Evolutionary conservation across 768 basidiomycete species (phyloP).

Genomic region (Calocera viscosa): DNA sequence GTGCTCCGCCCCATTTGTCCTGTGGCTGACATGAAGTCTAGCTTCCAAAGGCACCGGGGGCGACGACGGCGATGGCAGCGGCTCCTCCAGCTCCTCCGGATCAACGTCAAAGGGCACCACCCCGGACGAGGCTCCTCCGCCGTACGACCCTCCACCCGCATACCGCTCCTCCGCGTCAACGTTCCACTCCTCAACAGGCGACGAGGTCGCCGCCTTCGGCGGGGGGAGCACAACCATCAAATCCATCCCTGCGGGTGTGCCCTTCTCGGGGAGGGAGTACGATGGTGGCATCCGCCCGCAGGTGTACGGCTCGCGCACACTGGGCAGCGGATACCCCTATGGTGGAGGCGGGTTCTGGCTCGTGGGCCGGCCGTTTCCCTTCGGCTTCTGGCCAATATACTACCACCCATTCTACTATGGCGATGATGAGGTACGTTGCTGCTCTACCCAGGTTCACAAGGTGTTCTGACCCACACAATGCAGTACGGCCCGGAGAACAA

Average conservation of each 20-base stretch:
- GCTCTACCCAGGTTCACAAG: neutral
- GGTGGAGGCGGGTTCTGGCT: slow-evolving; percentile 10
- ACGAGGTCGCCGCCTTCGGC: neutral
- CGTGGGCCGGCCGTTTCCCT: slow-evolving; percentile 9
- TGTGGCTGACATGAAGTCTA: too few species aligned
- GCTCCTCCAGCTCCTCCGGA: neutral
- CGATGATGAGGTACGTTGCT: slow-evolving; percentile 10
- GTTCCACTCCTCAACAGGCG: neutral
- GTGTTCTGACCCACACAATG: neutral
- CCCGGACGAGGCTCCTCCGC: neutral
- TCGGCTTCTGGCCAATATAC: slow-evolving; percentile 14
- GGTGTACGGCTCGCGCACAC: slow-evolving; percentile 8
- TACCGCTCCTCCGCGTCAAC: neutral
- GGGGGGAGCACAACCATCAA: slow-evolving; percentile 7
- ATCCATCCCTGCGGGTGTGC: neutral
- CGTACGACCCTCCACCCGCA: neutral
- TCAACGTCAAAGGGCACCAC: neutral
- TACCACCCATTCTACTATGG: slow-evolving; percentile 10
- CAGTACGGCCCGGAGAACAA: slow-evolving; percentile 15
- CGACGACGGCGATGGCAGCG: neutral
- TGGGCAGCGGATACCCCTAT: slow-evolving; percentile 11
- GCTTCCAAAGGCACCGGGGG: neutral
- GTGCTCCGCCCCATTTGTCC: neutral
- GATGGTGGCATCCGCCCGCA: slow-evolving; percentile 12
- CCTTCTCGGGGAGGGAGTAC: slow-evolving; percentile 10